phyloP scores from a whole-genome alignment of 176 grass and related monocot genomes.

The barley (Hordeum vulgare) region DNA sequence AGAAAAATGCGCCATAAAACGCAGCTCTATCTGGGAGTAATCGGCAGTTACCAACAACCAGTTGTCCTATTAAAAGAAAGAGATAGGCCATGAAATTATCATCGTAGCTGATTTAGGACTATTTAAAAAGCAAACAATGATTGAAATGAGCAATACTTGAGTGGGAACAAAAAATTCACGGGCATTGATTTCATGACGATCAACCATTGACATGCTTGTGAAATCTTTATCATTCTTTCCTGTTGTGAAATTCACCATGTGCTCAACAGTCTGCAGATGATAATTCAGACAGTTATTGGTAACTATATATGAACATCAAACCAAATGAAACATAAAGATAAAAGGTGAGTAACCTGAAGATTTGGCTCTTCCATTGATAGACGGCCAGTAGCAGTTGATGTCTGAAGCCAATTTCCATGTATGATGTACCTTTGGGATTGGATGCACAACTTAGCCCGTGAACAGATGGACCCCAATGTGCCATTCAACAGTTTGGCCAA shows the following conservation, averaged over 20 bases:
- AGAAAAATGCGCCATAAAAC: slow-evolving; percentile 95
- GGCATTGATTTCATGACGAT: slow-evolving; percentile 73
- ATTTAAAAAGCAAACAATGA: slow-evolving; percentile 6
- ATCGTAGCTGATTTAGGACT: background rate
- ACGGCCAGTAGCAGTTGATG: slow-evolving; percentile 87
- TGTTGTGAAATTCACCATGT: slow-evolving; percentile 66
- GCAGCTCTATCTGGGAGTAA: slow-evolving; percentile 89
- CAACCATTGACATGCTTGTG: slow-evolving; percentile 21
- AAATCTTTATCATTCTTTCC: slow-evolving; percentile 32
- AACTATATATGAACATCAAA: slow-evolving; percentile 18
- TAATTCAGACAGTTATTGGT: slow-evolving; percentile 16
- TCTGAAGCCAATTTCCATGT: slow-evolving; percentile 96
- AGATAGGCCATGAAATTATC: slow-evolving; percentile 8
- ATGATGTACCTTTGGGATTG: slow-evolving; percentile 87
- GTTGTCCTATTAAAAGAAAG: slow-evolving; percentile 50
- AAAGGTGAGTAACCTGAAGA: slow-evolving; percentile 66
- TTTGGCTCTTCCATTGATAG: slow-evolving; percentile 98
- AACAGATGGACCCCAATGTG: slow-evolving; percentile 81
- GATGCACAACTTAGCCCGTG: slow-evolving; percentile 58
- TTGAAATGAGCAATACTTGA: slow-evolving; percentile 40
- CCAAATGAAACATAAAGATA: background rate
- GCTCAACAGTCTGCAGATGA: slow-evolving; percentile 86
- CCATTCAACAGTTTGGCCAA: slow-evolving; percentile 83
- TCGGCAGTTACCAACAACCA: slow-evolving; percentile 88
- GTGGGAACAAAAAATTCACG: slow-evolving; percentile 90